phyloP scores from a whole-genome alignment of 1,284 basidiomycete species.

The Rhizoctonia solani region DNA sequence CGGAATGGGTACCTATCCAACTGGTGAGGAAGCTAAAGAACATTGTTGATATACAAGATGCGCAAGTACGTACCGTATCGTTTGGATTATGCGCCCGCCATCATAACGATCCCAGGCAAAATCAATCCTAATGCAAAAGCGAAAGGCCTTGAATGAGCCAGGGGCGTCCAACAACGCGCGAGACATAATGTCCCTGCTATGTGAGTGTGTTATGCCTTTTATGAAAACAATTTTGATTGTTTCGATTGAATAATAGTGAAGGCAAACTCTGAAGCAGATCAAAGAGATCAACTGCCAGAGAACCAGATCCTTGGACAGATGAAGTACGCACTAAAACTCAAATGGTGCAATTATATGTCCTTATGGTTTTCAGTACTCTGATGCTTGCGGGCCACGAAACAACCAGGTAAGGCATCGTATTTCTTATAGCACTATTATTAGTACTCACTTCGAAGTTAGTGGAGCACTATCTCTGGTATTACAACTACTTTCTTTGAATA shows the following conservation, averaged over 20 bases:
- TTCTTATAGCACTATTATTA: background rate
- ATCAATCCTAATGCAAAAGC: background rate
- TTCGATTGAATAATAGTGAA: slow-evolving; percentile 1
- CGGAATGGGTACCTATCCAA: background rate
- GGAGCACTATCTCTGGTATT: background rate
- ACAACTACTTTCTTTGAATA: background rate
- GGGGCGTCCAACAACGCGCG: background rate
- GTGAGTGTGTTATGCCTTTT: background rate
- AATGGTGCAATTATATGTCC: background rate
- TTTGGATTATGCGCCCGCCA: background rate
- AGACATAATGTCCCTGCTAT: slow-evolving; percentile 10
- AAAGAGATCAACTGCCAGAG: background rate
- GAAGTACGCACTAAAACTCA: background rate
- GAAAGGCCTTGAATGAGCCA: background rate
- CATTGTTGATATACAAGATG: slow-evolving; percentile 14
- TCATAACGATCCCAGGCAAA: background rate
- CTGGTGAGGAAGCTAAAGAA: background rate
- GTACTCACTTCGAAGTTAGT: background rate
- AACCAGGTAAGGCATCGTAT: background rate
- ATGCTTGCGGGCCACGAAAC: slow-evolving; percentile 5
- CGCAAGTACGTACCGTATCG: slow-evolving; percentile 3
- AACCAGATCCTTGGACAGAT: slow-evolving; percentile 19
- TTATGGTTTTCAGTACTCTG: background rate
- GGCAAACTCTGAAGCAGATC: background rate
- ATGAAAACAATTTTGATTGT: background rate